phyloP scores from a whole-genome alignment of 2,329 filamentous ascomycete species.

The Cladosporium sphaerospermum region DNA sequence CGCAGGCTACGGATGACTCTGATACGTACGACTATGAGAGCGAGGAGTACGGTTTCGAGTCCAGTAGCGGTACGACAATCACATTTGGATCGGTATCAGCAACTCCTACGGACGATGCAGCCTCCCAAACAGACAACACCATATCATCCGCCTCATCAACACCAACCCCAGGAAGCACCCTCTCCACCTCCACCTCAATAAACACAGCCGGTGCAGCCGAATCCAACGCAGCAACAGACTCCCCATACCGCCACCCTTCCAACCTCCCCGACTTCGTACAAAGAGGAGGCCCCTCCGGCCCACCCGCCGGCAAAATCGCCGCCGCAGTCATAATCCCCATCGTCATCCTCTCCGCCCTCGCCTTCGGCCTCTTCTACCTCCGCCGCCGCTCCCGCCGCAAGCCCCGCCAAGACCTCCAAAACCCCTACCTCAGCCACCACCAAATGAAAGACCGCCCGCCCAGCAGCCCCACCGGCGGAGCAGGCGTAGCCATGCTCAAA shows the following conservation, averaged over 20 bases:
- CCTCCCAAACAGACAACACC: not conserved
- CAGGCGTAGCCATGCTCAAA: conserved; percentile 1
- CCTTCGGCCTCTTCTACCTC: conserved; percentile 1
- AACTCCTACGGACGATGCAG: not conserved
- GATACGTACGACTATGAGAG: not conserved
- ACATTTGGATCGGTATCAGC: not conserved
- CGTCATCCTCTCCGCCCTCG: conserved; percentile 2
- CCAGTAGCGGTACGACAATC: not conserved
- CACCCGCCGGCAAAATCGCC: conserved; percentile 1
- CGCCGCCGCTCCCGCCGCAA: conserved; percentile 5
- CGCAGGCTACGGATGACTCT: not conserved
- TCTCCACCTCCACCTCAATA: not conserved
- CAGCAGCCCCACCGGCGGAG: not conserved
- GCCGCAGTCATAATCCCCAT: conserved; percentile 5
- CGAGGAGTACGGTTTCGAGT: not conserved
- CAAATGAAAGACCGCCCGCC: conserved; percentile 1
- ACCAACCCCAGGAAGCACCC: not conserved
- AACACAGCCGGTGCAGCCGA: not conserved
- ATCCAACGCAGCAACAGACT: not conserved
- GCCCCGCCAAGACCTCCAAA: not conserved
- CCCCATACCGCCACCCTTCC: not conserved
- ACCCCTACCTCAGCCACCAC: not conserved
- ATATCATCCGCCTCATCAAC: not conserved
- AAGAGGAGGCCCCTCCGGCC: not conserved
- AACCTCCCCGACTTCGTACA: not conserved